Evolutionary conservation across 768 basidiomycete genomes (phyloP), one percentile per base, ranked within the genome.

Genomic region (Xerocomellus amylosporus): DNA sequence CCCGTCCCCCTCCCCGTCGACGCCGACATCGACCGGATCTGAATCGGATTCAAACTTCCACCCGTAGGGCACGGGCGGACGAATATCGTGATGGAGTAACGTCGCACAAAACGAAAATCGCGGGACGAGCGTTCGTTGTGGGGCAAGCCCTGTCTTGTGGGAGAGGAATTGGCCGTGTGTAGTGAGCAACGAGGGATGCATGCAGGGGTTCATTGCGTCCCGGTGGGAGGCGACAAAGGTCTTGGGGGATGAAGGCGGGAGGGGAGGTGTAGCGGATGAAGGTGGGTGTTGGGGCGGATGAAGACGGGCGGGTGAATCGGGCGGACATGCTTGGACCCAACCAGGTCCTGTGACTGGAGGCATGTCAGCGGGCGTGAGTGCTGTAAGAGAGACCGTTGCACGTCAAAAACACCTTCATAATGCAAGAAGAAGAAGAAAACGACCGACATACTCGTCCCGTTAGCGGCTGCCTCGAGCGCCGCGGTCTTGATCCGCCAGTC

Each of bases 151-250:
- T 5, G 46, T 50, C 12, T 74, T 66, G 47, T 80, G 75, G 0
- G 78, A 74, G 22, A 85, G 71, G 59, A 80, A 82, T 48, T 80
- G 77, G 0, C 81, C 82, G 58, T 84, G 82, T 1, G 76, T 71
- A 3, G 49, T 51, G 34, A 77, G 49, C 39, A 72, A 56, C 14
- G 61, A 59, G 1, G 76, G 76, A 49, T 76, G 64, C 22, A 42
- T 28, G 54, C 76, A 77, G 0, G 75, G 71, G 46, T 75, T 51
- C 75, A 77, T 76, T 19, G 68, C 53, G 14, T 50, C 56, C 2
- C 56, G 59, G 48, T 76, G 76, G 28, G 74, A 65, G 22, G 66
- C 65, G 33, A 77, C 72, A 43, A 77, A 77, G 2, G 67, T 63
- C 41, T 68, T 66, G 2, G 46, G 44, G 3, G 37, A 20, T 4